Conservation (phyloP, 768 basidiomycete genomes). For the Cubamyces sp. region DNA sequence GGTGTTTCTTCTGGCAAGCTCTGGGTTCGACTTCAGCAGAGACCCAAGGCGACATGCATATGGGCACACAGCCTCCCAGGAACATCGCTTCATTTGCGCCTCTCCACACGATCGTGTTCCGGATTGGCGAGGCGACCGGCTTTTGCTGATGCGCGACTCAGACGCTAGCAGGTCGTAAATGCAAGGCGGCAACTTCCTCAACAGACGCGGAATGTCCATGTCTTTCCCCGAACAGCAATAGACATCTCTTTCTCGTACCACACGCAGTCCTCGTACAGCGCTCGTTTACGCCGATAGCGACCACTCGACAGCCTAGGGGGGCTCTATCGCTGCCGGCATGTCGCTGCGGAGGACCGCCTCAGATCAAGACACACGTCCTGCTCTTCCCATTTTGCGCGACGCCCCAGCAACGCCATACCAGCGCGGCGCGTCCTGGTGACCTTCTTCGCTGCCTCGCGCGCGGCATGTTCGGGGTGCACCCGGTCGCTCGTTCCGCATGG, state of each 20-base stretch:
- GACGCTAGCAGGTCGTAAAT: not conserved
- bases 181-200: not conserved
- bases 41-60: too few species aligned
- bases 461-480: conserved; percentile 15
- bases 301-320: not conserved
- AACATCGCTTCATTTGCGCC: conserved; percentile 5
- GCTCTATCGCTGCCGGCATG: conserved; percentile 11
- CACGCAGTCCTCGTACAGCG: not conserved
- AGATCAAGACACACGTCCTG: conserved; percentile 7
- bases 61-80: conserved; percentile 11
- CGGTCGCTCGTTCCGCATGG: conserved; percentile 15
- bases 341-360: conserved; percentile 8
- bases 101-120: conserved; percentile 4
- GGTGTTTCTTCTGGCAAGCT: too few species aligned
- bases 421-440: conserved; percentile 18
- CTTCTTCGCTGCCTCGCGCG: conserved; percentile 20
- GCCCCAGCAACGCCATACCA: conserved; percentile 10
- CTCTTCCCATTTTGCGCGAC: conserved; percentile 14
- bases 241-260: too few species aligned
- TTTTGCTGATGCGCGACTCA: not conserved
- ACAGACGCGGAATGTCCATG: not conserved
- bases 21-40: too few species aligned
- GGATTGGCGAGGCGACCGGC: not conserved
- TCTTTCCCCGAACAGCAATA: not conserved
- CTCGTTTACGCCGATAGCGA: not conserved